A percentile compares a stretch with the other conserved stretches of the same genome.
phyloP scores from a whole-genome alignment of 108 stramenopile species.

The Aurantiochytrium sp. region DNA sequence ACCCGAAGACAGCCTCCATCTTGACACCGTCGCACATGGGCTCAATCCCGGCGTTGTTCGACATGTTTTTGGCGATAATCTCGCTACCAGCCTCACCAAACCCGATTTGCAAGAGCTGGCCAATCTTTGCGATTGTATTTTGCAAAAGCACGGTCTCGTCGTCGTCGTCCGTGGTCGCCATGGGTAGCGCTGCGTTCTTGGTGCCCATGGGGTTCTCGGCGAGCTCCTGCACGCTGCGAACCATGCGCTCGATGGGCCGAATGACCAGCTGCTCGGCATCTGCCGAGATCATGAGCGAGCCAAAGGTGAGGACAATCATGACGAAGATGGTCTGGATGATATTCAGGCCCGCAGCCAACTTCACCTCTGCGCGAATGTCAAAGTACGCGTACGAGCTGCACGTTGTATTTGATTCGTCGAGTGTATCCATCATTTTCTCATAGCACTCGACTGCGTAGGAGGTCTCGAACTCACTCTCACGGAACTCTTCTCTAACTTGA shows the following conservation, averaged over 20 bases:
- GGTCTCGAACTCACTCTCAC: neutral
- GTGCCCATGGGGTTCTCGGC: constrained; percentile 51
- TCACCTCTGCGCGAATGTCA: constrained; percentile 32
- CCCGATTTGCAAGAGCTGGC: constrained; percentile 81
- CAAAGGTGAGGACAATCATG: constrained; percentile 50
- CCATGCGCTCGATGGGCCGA: constrained; percentile 65
- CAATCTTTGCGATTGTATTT: constrained; percentile 79
- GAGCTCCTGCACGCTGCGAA: constrained; percentile 50
- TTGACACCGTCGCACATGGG: constrained; percentile 75
- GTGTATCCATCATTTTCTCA: neutral
- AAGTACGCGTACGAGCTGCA: constrained; percentile 44
- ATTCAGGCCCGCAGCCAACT: constrained; percentile 37
- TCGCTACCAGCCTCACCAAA: constrained; percentile 94
- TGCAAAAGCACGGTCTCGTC: constrained; percentile 82
- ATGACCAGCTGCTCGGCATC: constrained; percentile 65
- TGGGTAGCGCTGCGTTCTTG: neutral
- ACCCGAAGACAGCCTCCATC: constrained; percentile 85
- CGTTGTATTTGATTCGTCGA: neutral
- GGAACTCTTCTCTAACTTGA: neutral
- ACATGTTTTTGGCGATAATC: constrained; percentile 87
- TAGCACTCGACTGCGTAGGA: constrained; percentile 24
- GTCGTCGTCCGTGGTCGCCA: neutral
- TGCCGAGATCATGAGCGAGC: constrained; percentile 48
- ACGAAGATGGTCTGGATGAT: constrained; percentile 57
- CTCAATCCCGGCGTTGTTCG: constrained; percentile 62